Percentiles rank a stretch among this genome's conserved stretches.
Conservation (phyloP, 352 stramenopile genomes). For the Bremia lactucae region DNA sequence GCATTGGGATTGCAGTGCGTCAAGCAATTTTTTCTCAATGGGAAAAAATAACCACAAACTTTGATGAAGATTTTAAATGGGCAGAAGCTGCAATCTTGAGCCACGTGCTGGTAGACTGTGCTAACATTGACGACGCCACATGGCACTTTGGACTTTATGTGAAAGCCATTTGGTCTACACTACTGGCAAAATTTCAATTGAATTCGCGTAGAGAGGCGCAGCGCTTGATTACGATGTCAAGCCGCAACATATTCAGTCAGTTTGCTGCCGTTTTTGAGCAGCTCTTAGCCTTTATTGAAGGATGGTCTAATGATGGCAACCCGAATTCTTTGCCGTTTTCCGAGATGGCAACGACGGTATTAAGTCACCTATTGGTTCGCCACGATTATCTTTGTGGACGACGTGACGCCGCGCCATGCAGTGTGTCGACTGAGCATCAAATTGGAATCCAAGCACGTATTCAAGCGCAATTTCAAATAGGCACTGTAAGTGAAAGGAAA, state of each 20-base stretch:
- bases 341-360: slow-evolving; percentile 23
- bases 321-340: slow-evolving; percentile 9
- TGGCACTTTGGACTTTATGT: slow-evolving; percentile 41
- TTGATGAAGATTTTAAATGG: slow-evolving; percentile 25
- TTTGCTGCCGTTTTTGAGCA: slow-evolving; percentile 29
- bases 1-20: neutral
- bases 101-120: slow-evolving; percentile 14
- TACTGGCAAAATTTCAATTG: slow-evolving; percentile 12
- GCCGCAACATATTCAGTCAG: slow-evolving; percentile 11
- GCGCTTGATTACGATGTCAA: slow-evolving; percentile 19
- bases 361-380: slow-evolving; percentile 29
- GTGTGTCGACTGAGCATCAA: slow-evolving; percentile 22
- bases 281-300: slow-evolving; percentile 23
- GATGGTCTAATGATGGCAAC: slow-evolving; percentile 1
- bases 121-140: neutral
- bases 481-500: neutral
- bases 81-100: slow-evolving; percentile 33
- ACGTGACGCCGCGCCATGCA: neutral
- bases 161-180: slow-evolving; percentile 35
- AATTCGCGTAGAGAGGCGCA: slow-evolving; percentile 2
- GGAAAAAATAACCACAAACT: slow-evolving; percentile 10
- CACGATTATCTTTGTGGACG: slow-evolving; percentile 5
- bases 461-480: slow-evolving; percentile 23
- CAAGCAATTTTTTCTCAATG: slow-evolving; percentile 22
- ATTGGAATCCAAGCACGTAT: slow-evolving; percentile 26